Evolutionary conservation across 2,329 filamentous ascomycete species (phyloP).

Genomic region (Colletotrichum spaethianum): DNA sequence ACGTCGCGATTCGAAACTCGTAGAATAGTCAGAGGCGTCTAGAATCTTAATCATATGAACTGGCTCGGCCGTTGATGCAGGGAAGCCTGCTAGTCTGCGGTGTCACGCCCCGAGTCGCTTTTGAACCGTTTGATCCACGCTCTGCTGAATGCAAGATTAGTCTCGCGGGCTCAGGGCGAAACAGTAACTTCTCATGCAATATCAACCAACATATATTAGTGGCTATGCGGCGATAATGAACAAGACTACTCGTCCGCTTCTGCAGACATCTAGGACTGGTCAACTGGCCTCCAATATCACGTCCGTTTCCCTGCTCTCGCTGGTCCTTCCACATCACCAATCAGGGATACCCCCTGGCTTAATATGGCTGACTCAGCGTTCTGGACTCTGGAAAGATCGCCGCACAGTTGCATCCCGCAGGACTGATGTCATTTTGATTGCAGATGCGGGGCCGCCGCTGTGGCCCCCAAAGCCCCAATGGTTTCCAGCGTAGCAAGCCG

Average conservation of each 20-base stretch:
- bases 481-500: slow-evolving; percentile 1
- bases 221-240: background rate
- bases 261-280: background rate
- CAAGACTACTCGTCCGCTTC: background rate
- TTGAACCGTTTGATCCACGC: background rate
- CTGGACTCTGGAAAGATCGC: slow-evolving; percentile 21
- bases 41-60: background rate
- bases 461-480: slow-evolving; percentile 5
- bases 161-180: background rate
- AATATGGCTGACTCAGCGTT: slow-evolving; percentile 18
- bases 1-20: background rate
- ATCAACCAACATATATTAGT: background rate
- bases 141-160: background rate
- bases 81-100: background rate
- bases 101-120: background rate
- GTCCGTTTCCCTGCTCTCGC: background rate
- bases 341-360: slow-evolving; percentile 25
- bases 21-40: background rate
- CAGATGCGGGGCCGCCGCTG: slow-evolving; percentile 31
- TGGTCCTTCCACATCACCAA: background rate
- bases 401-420: slow-evolving; percentile 34
- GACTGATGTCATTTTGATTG: slow-evolving; percentile 38
- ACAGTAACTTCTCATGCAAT: background rate
- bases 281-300: background rate
- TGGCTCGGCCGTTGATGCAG: slow-evolving; percentile 1